Conservation (phyloP, 768 basidiomycete species). For the Termitomyces sp. region DNA sequence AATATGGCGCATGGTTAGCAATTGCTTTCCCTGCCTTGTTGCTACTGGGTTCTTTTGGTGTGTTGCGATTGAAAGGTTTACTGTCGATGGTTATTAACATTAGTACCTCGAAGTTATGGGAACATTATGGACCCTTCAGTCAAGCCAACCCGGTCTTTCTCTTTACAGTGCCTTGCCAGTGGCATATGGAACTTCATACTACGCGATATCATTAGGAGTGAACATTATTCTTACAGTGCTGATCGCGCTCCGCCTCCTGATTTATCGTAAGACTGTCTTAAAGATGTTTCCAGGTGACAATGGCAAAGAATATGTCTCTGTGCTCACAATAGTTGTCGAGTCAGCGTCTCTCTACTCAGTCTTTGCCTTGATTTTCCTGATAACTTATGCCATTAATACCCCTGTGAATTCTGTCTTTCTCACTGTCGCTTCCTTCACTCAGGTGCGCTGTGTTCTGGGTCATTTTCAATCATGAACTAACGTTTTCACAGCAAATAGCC, state of each 20-base stretch:
- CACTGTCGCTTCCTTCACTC: constrained; percentile 27
- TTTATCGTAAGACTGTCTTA: constrained; percentile 27
- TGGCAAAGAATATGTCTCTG: constrained; percentile 32
- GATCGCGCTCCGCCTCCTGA: constrained; percentile 31
- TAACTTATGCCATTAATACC: constrained; percentile 35
- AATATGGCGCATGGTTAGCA: constrained; percentile 25
- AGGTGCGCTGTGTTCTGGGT: constrained; percentile 22
- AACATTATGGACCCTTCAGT: constrained; percentile 39
- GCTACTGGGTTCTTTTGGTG: constrained; percentile 39
- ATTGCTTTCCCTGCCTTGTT: constrained; percentile 32
- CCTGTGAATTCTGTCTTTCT: constrained; percentile 39
- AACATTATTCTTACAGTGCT: constrained; percentile 40
- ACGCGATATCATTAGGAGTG: constrained; percentile 33
- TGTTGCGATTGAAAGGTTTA: constrained; percentile 8
- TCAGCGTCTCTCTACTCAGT: constrained; percentile 42
- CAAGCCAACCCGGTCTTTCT: constrained; percentile 36
- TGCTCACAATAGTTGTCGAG: constrained; percentile 37
- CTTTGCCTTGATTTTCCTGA: constrained; percentile 35
- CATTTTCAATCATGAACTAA: neutral
- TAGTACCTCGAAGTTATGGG: constrained; percentile 30
- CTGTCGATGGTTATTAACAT: neutral
- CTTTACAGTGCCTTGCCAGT: constrained; percentile 32
- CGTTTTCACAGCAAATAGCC: constrained; percentile 26
- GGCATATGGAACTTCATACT: constrained; percentile 35
- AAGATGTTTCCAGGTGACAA: constrained; percentile 29